Conservation (phyloP, 345 rosid genomes). For the Microthlaspi erraticum region DNA sequence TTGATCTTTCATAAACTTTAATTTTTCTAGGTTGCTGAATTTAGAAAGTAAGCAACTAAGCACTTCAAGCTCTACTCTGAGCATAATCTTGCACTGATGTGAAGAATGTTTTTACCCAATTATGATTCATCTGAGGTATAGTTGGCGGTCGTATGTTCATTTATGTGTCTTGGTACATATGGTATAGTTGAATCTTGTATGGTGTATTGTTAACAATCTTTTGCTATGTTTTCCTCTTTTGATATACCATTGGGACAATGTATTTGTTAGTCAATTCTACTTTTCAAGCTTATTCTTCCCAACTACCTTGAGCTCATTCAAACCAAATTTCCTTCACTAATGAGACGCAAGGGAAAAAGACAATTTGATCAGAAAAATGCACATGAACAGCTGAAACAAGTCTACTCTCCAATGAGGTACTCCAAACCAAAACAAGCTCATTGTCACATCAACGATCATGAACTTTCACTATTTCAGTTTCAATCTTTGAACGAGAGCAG, state of each 20-base stretch:
- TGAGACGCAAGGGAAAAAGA: neutral
- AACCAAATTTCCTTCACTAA: conserved; percentile 8
- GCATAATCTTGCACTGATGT: too few species aligned
- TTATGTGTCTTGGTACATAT: too few species aligned
- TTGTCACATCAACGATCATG: neutral
- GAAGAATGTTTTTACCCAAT: neutral
- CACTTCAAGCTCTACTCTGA: neutral
- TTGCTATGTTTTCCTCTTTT: too few species aligned
- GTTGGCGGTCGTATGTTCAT: neutral
- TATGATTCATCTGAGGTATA: neutral
- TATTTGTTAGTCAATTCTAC: neutral
- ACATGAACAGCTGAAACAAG: neutral
- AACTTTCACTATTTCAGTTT: neutral
- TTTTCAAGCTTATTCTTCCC: conserved; percentile 7
- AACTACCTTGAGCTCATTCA: conserved; percentile 6
- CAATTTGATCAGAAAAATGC: neutral
- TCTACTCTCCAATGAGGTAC: neutral
- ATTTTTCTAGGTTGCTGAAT: neutral
- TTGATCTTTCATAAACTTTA: neutral
- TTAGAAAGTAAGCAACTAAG: neutral
- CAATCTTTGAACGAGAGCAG: too few species aligned
- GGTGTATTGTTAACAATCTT: too few species aligned
- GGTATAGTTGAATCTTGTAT: too few species aligned
- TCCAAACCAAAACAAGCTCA: neutral
- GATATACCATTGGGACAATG: too few species aligned